Conservation (phyloP, 1,284 basidiomycete genomes). For the Microbotryum saponariae region DNA sequence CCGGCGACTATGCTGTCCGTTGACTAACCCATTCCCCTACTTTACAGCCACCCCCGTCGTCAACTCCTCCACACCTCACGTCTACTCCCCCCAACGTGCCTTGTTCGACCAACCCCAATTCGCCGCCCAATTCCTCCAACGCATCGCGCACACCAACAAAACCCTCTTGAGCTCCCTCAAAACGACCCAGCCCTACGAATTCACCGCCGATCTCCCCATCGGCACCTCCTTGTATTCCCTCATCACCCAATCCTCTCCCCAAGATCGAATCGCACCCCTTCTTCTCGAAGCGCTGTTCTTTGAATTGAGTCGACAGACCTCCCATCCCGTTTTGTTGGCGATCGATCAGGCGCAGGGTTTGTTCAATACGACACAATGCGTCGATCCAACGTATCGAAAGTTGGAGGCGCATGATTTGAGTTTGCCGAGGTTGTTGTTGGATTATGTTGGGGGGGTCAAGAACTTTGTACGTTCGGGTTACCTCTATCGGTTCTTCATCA, state of each 20-base stretch:
- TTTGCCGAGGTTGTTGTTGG: slow-evolving; percentile 66
- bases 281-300: slow-evolving; percentile 1
- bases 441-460: slow-evolving; percentile 62
- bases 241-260: too few species aligned
- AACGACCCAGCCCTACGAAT: slow-evolving; percentile 42
- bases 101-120: slow-evolving; percentile 67
- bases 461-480: slow-evolving; percentile 52
- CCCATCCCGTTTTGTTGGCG: slow-evolving; percentile 62
- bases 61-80: slow-evolving; percentile 66
- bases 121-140: slow-evolving; percentile 39
- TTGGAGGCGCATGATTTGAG: slow-evolving; percentile 76
- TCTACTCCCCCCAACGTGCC: slow-evolving; percentile 65
- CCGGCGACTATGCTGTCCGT: background rate
- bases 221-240: background rate
- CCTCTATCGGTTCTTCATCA: background rate
- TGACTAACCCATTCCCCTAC: background rate
- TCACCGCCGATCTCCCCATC: slow-evolving; percentile 56
- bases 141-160: slow-evolving; percentile 41
- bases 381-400: slow-evolving; percentile 63
- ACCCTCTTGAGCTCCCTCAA: slow-evolving; percentile 36
- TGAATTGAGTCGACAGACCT: slow-evolving; percentile 40
- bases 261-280: background rate
- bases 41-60: slow-evolving; percentile 60
- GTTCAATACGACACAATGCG: slow-evolving; percentile 64
- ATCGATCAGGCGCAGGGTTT: slow-evolving; percentile 81